These are phyloP conservation scores for Phoma sp. DNA, from an alignment of 2,329 filamentous ascomycete genomes.

Conservation along the genomic window DNA sequence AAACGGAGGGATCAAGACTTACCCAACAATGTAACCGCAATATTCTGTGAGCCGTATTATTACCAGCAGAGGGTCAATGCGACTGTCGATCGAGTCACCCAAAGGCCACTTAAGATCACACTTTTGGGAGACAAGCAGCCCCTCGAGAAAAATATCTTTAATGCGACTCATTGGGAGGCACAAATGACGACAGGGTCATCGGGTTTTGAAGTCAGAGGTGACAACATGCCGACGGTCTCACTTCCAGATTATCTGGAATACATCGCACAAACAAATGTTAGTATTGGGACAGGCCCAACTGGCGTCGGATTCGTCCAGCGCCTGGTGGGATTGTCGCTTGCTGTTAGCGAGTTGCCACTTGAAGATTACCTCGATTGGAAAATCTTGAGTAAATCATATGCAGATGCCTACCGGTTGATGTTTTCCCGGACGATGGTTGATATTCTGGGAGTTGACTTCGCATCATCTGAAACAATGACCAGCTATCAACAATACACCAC, in stretches of 20 bases:
- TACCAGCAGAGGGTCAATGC: conserved; percentile 55
- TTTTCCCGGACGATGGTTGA: conserved; percentile 49
- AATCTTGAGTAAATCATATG: conserved; percentile 44
- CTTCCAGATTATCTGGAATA: conserved; percentile 21
- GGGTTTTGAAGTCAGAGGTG: not conserved
- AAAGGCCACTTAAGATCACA: conserved; percentile 10
- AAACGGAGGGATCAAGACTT: conserved; percentile 21
- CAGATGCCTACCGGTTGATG: conserved; percentile 51
- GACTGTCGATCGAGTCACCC: conserved; percentile 37
- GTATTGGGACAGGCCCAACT: not conserved
- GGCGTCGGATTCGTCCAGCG: conserved; percentile 6
- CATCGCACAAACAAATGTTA: conserved; percentile 17
- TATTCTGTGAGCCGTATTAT: conserved; percentile 47
- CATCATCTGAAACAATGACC: not conserved
- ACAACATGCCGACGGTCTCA: conserved; percentile 13
- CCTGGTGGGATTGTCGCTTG: conserved; percentile 51
- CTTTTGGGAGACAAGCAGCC: conserved; percentile 30
- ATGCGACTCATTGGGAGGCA: conserved; percentile 49
- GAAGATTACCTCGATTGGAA: conserved; percentile 46
- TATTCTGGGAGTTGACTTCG: conserved; percentile 27
- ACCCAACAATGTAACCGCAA: conserved; percentile 22
- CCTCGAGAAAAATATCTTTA: conserved; percentile 42
- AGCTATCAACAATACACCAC: conserved; percentile 30
- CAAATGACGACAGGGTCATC: conserved; percentile 13
- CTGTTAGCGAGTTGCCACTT: conserved; percentile 26